Conservation (phyloP, 345 rosid genomes). For the Limnanthes douglasii region DNA sequence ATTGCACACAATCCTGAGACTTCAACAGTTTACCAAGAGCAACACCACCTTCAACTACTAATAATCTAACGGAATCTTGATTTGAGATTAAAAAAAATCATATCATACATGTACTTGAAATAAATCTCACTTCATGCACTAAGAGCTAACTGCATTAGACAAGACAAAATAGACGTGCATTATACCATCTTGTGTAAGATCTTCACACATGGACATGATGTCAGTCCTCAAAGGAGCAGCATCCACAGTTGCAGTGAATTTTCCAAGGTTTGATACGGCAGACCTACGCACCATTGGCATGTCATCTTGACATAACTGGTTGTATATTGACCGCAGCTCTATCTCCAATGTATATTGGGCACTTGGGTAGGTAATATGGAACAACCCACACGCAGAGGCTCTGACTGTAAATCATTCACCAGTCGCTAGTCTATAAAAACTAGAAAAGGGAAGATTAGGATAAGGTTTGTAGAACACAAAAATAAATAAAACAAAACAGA, state of each 20-base stretch:
- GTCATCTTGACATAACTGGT: constrained; percentile 72
- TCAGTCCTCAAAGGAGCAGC: constrained; percentile 50
- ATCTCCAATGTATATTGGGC: constrained; percentile 40
- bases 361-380: constrained; percentile 70
- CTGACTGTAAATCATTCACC: constrained; percentile 89
- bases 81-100: constrained; percentile 25
- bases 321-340: constrained; percentile 44
- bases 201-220: constrained; percentile 63
- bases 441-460: not conserved
- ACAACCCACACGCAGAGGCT: constrained; percentile 67
- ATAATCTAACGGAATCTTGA: constrained; percentile 90
- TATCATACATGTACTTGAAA: not conserved
- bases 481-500: too few species aligned
- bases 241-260: constrained; percentile 70
- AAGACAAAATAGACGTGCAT: not conserved
- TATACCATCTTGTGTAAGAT: constrained; percentile 69
- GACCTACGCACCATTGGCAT: constrained; percentile 91
- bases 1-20: constrained; percentile 80
- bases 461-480: not conserved
- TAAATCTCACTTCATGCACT: not conserved
- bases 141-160: not conserved
- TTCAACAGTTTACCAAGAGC: constrained; percentile 94
- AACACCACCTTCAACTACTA: constrained; percentile 97
- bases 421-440: constrained; percentile 48
- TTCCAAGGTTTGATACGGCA: constrained; percentile 69